phyloP scores from a whole-genome alignment of 176 grass and related monocot species.

The Dendrocalamus sinicus region DNA sequence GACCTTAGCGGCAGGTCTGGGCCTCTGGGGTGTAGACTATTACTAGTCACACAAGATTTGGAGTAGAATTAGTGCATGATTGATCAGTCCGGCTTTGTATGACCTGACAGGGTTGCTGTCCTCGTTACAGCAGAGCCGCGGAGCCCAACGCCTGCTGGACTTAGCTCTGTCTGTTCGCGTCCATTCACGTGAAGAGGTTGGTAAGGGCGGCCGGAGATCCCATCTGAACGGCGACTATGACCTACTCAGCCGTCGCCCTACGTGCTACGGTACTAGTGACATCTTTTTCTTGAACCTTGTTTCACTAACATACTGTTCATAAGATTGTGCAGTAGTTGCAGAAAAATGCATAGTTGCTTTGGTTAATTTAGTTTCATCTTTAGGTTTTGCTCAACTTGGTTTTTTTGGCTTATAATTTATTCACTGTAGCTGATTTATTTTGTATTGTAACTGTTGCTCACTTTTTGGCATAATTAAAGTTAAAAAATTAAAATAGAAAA shows the following conservation, averaged over 20 bases:
- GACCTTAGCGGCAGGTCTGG: neutral
- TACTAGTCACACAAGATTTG: neutral
- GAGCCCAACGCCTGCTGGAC: neutral
- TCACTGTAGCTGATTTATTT: no score
- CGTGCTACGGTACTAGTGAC: neutral
- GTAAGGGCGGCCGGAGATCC: constrained; percentile 3
- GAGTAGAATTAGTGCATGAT: constrained; percentile 31
- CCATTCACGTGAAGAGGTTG: constrained; percentile 51
- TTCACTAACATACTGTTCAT: neutral
- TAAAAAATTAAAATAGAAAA: no score
- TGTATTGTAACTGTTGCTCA: rapidly evolving
- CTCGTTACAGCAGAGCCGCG: constrained; percentile 5
- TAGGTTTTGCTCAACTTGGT: no score
- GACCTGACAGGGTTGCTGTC: constrained; percentile 5
- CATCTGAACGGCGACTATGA: constrained; percentile 39
- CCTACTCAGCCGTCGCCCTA: constrained; percentile 4
- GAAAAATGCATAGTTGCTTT: neutral
- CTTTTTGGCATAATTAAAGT: no score
- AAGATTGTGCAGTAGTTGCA: neutral
- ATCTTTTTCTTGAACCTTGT: constrained; percentile 7
- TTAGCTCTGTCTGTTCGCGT: neutral
- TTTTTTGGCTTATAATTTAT: no score
- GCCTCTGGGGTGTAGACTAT: neutral
- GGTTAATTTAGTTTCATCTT: neutral
- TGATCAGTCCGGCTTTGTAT: neutral